phyloP scores from a whole-genome alignment of 208 protist species.

The Trypanosoma conorhini region DNA sequence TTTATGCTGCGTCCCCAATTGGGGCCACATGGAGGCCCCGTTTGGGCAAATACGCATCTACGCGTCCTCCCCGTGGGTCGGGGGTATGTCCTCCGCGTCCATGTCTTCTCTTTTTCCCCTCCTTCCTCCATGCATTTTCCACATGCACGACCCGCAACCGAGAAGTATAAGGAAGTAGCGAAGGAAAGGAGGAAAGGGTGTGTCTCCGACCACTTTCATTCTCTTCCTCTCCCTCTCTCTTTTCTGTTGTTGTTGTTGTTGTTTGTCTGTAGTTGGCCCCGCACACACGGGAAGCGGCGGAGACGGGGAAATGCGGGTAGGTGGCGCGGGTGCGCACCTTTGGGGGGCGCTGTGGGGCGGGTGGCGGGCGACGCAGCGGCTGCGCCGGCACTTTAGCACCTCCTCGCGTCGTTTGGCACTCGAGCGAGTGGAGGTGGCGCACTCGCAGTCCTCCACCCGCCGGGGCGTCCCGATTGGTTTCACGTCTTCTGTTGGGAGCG shows the following conservation, averaged over 20 bases:
- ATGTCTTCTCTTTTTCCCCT: not conserved
- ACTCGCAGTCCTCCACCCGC: conserved; percentile 24
- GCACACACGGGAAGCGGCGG: not conserved
- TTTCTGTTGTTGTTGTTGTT: not conserved
- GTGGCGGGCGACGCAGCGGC: not conserved
- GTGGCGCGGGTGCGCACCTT: not conserved
- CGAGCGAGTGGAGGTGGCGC: conserved; percentile 40
- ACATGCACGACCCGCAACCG: not conserved
- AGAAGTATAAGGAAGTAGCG: not conserved
- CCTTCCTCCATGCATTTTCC: not conserved
- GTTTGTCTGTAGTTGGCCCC: not conserved
- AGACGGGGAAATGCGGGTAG: not conserved
- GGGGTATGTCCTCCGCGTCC: no score
- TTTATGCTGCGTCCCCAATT: no score
- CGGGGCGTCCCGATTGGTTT: conserved; percentile 28
- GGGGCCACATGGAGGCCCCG: no score
- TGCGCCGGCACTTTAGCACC: conserved; percentile 7
- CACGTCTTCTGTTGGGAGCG: conserved; percentile 8
- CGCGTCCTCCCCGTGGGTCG: no score
- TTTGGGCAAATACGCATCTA: no score
- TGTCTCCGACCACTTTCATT: not conserved
- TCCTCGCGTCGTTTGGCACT: conserved; percentile 22
- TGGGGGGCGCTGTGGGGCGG: not conserved
- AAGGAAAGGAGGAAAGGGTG: not conserved
- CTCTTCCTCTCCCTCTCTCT: not conserved